Percentiles rank a stretch among this genome's conserved stretches.
phyloP scores from a whole-genome alignment of 208 protist species.

The Herpetomonas muscarum region DNA sequence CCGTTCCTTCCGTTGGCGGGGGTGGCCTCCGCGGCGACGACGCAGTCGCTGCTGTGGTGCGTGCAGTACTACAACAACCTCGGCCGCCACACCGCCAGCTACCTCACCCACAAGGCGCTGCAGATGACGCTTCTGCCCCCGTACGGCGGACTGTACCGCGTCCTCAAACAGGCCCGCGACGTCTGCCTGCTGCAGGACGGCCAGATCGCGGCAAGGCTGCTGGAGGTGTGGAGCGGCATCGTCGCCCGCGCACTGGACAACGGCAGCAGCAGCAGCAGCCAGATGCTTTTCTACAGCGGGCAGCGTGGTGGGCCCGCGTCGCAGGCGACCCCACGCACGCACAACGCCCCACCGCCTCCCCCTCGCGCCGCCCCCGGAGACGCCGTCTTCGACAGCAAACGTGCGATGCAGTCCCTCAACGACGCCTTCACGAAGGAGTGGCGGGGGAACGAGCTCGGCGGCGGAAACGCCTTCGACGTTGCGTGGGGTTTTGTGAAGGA shows the following conservation, averaged over 20 bases:
- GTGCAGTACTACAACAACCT: conserved; percentile 59
- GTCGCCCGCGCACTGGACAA: conserved; percentile 20
- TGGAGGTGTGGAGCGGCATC: conserved; percentile 36
- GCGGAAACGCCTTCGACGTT: conserved; percentile 26
- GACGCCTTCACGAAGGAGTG: conserved; percentile 52
- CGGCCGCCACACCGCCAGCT: conserved; percentile 40
- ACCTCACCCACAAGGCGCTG: conserved; percentile 78
- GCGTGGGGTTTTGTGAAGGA: conserved; percentile 12
- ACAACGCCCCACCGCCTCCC: conserved; percentile 5
- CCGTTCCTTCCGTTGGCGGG: not conserved
- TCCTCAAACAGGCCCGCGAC: conserved; percentile 51
- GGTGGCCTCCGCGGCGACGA: conserved; percentile 16
- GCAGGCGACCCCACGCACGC: not conserved
- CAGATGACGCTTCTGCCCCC: conserved; percentile 72
- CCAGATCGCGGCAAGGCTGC: conserved; percentile 35
- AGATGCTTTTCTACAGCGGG: no score
- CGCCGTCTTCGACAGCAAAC: conserved; percentile 14
- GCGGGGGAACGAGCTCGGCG: conserved; percentile 31
- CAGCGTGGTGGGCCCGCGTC: not conserved
- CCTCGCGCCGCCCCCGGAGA: conserved; percentile 14
- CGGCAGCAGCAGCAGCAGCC: conserved; percentile 11
- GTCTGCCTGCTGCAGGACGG: conserved; percentile 69
- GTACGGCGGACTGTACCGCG: conserved; percentile 56
- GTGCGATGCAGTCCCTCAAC: conserved; percentile 32
- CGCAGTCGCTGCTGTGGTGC: conserved; percentile 44